These are phyloP conservation scores for Komagataella pseudopastoris DNA, from an alignment of 805 yeast genomes.

Conservation along the genomic window DNA sequence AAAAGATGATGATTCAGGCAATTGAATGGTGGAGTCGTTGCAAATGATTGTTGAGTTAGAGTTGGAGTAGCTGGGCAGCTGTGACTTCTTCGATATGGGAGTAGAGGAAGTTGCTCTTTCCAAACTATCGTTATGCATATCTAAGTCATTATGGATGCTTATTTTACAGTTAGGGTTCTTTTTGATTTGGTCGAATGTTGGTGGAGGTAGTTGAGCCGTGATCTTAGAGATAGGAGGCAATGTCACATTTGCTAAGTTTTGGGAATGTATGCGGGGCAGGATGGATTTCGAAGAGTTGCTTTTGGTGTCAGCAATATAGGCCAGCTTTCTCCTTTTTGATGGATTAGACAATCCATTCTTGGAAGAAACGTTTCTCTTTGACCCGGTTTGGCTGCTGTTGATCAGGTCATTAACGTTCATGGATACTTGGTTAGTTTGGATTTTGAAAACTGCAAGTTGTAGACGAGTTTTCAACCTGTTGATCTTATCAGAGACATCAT, in stretches of 20 bases:
- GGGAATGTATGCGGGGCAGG: not conserved
- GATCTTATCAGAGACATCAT: conserved; percentile 14
- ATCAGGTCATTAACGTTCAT: conserved; percentile 18
- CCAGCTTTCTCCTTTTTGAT: not conserved
- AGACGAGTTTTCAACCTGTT: conserved; percentile 30
- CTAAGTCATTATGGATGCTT: not conserved
- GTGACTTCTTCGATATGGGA: not conserved
- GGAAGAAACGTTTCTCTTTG: not conserved
- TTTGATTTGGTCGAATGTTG: not conserved
- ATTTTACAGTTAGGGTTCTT: not conserved
- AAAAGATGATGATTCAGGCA: not conserved
- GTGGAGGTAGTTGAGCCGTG: conserved; percentile 4
- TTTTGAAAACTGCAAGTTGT: conserved; percentile 38
- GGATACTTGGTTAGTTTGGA: conserved; percentile 30
- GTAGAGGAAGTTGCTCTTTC: not conserved
- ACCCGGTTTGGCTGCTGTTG: not conserved
- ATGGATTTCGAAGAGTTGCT: conserved; percentile 7
- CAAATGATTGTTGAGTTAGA: not conserved
- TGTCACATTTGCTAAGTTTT: not conserved
- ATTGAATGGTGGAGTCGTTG: not conserved
- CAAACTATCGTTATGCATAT: not conserved
- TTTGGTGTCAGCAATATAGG: conserved; percentile 11
- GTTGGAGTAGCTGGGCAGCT: conserved; percentile 2
- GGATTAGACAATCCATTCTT: not conserved
- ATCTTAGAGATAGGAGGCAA: conserved; percentile 17